Percentiles rank a stretch among this genome's conserved stretches.
phyloP scores from a whole-genome alignment of 2,329 filamentous ascomycete genomes.

The Leptodontidium sp. region DNA sequence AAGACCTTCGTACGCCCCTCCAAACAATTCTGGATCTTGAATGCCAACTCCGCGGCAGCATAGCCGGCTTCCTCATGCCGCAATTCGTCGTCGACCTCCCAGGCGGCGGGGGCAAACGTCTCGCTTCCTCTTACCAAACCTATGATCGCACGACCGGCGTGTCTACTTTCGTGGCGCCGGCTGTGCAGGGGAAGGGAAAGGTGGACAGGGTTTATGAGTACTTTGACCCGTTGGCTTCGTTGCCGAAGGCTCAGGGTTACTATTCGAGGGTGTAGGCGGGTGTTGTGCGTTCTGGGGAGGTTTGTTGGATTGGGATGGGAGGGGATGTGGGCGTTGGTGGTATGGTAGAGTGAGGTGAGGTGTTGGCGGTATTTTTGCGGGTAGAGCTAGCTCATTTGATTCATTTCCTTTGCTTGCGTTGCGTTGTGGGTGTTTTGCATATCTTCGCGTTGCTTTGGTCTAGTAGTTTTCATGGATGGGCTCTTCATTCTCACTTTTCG shows the following conservation, averaged over 20 bases:
- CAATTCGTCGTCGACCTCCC: slow-evolving; percentile 70
- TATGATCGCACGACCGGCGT: slow-evolving; percentile 63
- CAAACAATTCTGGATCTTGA: slow-evolving; percentile 66
- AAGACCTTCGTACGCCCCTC: slow-evolving; percentile 69
- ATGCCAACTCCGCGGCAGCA: slow-evolving; percentile 63
- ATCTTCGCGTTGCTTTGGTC: background rate
- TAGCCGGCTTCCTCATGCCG: slow-evolving; percentile 70
- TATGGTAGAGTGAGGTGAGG: background rate
- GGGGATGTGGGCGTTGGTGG: background rate
- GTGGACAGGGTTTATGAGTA: slow-evolving; percentile 62
- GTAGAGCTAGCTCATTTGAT: background rate
- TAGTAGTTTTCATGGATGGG: too few relatives aligned
- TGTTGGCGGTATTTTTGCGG: background rate
- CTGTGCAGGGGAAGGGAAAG: slow-evolving; percentile 56
- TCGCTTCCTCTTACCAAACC: slow-evolving; percentile 59
- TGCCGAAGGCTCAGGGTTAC: background rate
- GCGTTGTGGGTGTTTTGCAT: background rate
- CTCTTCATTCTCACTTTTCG: too few relatives aligned
- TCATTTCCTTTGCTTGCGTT: background rate
- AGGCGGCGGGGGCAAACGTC: slow-evolving; percentile 68
- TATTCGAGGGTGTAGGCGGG: background rate
- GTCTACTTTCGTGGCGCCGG: slow-evolving; percentile 64
- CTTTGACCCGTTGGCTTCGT: slow-evolving; percentile 56
- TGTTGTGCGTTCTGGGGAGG: background rate
- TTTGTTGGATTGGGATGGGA: background rate